A percentile compares a stretch with the other conserved stretches of the same genome.
Conservation (phyloP, 2,329 filamentous ascomycete genomes). For the Cordyceps cicadae region DNA sequence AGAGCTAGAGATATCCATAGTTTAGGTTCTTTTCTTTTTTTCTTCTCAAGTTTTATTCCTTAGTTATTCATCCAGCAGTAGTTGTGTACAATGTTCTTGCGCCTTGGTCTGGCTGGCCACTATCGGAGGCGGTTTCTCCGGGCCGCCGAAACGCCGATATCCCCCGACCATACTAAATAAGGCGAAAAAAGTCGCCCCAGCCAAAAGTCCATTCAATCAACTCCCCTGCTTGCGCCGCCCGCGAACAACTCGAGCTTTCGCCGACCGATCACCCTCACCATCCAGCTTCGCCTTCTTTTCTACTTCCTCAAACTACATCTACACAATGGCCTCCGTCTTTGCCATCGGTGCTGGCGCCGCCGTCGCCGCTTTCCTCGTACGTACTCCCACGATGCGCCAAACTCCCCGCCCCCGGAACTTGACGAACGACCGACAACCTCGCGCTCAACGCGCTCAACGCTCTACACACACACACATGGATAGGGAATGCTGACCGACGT, state of each 20-base stretch:
- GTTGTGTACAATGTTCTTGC: not conserved
- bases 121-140: slow-evolving; percentile 7
- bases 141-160: slow-evolving; percentile 1
- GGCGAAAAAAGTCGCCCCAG: slow-evolving; percentile 6
- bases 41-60: not conserved
- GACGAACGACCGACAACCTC: not conserved
- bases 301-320: not conserved
- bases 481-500: slow-evolving; percentile 12
- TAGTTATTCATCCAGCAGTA: not conserved
- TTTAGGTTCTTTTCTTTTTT: not conserved
- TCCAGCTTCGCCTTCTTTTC: not conserved
- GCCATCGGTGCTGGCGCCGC: slow-evolving; percentile 41
- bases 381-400: slow-evolving; percentile 14
- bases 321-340: slow-evolving; percentile 34
- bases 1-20: not conserved
- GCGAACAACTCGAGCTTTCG: too few species aligned
- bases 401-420: not conserved
- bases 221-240: not conserved
- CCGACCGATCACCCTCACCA: not conserved
- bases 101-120: not conserved
- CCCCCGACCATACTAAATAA: not conserved
- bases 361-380: slow-evolving; percentile 44
- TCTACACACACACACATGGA: not conserved
- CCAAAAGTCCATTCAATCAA: not conserved
- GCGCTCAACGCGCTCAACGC: not conserved